Evolutionary conservation across 1,139 yeast species (phyloP).

Genomic region (Taphrina deformans): DNA sequence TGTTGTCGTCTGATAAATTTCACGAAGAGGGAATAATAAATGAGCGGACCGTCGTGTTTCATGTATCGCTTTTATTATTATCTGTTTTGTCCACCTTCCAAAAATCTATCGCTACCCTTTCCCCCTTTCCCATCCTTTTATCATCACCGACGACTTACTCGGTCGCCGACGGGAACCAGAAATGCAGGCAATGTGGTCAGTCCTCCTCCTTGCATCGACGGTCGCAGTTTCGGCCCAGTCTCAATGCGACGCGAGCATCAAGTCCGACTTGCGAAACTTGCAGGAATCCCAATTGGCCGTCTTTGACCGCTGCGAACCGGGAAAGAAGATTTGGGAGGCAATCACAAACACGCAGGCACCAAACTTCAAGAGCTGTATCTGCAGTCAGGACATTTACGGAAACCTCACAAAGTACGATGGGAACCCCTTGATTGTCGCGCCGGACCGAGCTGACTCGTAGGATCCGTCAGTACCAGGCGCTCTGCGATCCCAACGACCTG

Average conservation of each 20-base stretch:
- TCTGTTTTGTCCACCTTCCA: too few relatives aligned
- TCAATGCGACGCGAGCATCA: neutral
- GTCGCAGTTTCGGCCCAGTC: neutral
- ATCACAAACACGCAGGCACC: neutral
- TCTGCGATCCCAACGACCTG: conserved; percentile 1
- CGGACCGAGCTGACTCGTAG: neutral
- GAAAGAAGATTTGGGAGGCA: conserved; percentile 11
- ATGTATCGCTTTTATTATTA: too few relatives aligned
- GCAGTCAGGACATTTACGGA: neutral
- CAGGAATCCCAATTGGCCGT: neutral
- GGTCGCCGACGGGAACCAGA: too few relatives aligned
- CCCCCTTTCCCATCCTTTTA: too few relatives aligned
- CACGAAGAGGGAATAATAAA: too few relatives aligned
- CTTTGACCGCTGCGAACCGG: neutral
- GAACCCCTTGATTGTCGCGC: too few relatives aligned
- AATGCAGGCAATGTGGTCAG: neutral
- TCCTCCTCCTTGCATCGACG: neutral
- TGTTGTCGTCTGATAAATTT: too few relatives aligned
- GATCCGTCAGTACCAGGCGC: conserved; percentile 1
- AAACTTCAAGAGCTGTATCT: conserved; percentile 1
- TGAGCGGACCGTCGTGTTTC: too few relatives aligned
- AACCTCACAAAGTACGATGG: neutral
- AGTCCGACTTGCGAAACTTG: neutral
- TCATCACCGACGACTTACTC: neutral
- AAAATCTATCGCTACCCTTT: too few relatives aligned